A percentile compares a stretch with the other conserved stretches of the same genome.
These are phyloP conservation scores for Brassica carinata DNA, from an alignment of 345 rosid species.

Conservation along the genomic window DNA sequence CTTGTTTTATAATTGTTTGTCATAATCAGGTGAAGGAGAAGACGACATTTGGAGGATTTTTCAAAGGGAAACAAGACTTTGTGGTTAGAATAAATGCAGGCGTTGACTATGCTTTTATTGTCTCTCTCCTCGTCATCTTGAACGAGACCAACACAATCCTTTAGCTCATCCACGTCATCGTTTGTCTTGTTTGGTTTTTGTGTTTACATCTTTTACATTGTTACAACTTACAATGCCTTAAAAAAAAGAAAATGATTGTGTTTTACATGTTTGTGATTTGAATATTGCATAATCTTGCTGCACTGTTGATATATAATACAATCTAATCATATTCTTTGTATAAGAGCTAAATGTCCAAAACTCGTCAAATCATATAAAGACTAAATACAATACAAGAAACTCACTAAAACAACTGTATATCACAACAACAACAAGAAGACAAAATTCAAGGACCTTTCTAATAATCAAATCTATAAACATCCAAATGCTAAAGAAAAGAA, in stretches of 20 bases:
- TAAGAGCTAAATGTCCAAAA: too few species aligned
- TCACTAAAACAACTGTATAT: too few species aligned
- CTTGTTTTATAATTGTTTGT: neutral
- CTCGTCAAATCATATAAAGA: too few species aligned
- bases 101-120: constrained; percentile 32
- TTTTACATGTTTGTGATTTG: neutral
- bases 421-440: too few species aligned
- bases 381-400: too few species aligned
- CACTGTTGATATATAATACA: neutral
- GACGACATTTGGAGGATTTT: constrained; percentile 23
- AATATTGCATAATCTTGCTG: neutral
- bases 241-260: neutral
- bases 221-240: neutral
- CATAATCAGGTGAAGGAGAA: constrained; percentile 29
- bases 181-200: neutral
- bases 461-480: too few species aligned
- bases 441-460: too few species aligned
- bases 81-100: constrained; percentile 25
- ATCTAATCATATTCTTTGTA: too few species aligned
- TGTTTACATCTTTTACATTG: neutral
- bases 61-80: constrained; percentile 31
- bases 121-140: constrained; percentile 33
- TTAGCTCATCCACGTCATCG: neutral
- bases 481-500: too few species aligned
- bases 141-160: constrained; percentile 32